A percentile compares a stretch with the other conserved stretches of the same genome.
Evolutionary conservation across 2,329 filamentous ascomycete genomes (phyloP).

Genomic region (Epichloe scottii): DNA sequence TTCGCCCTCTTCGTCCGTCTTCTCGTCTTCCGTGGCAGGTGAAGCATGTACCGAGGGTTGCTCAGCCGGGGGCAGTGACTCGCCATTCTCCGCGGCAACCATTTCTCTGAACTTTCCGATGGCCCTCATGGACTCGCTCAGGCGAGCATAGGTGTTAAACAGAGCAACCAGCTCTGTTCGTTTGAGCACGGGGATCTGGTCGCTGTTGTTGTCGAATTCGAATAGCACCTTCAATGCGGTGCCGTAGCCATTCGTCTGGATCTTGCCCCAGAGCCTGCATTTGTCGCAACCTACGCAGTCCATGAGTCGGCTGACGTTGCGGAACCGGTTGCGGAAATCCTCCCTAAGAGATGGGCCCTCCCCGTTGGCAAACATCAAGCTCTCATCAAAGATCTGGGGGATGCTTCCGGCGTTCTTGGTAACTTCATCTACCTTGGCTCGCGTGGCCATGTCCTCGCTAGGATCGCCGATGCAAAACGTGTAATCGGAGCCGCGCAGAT

Average conservation of each 20-base stretch:
- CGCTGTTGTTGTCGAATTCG: constrained; percentile 64
- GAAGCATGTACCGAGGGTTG: not conserved
- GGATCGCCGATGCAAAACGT: constrained; percentile 86
- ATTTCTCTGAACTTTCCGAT: constrained; percentile 58
- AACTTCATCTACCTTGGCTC: constrained; percentile 67
- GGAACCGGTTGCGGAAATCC: constrained; percentile 93
- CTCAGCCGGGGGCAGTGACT: constrained; percentile 14
- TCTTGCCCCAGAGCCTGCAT: constrained; percentile 93
- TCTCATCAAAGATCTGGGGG: constrained; percentile 86
- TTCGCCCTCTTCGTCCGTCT: constrained; percentile 24
- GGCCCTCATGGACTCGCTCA: constrained; percentile 68
- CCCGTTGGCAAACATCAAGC: constrained; percentile 79
- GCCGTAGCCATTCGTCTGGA: constrained; percentile 90
- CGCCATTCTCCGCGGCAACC: constrained; percentile 31
- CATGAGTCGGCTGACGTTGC: constrained; percentile 94
- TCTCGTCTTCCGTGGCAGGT: constrained; percentile 20
- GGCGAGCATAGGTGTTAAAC: constrained; percentile 83
- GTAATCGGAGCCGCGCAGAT: constrained; percentile 56
- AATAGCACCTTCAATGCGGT: constrained; percentile 93
- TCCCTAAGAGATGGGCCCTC: constrained; percentile 74
- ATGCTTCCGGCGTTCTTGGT: constrained; percentile 56
- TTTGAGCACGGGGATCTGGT: constrained; percentile 58
- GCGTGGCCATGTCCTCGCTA: constrained; percentile 65
- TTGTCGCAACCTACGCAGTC: constrained; percentile 98
- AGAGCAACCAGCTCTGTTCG: constrained; percentile 88